A percentile compares a stretch with the other conserved stretches of the same genome.
These are phyloP conservation scores for Arabidopsis arenosa DNA, from an alignment of 345 rosid genomes.

Conservation along the genomic window DNA sequence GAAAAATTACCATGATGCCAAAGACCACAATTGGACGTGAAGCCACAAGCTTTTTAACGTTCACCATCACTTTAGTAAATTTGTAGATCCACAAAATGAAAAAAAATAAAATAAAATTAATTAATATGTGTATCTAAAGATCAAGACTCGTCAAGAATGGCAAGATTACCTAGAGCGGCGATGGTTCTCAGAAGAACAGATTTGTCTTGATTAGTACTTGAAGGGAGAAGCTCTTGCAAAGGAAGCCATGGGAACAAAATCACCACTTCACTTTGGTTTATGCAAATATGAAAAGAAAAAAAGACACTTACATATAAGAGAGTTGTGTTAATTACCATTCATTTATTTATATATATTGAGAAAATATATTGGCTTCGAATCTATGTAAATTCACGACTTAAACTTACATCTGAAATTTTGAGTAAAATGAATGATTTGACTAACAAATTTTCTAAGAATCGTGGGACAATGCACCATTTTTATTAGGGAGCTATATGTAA, in stretches of 20 bases:
- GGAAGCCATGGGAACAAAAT: constrained; percentile 30
- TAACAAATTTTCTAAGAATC: no score
- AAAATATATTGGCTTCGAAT: no score
- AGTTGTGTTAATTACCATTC: no score
- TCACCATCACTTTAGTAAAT: constrained; percentile 30
- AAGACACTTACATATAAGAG: no score
- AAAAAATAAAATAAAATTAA: neutral
- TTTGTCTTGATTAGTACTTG: constrained; percentile 74
- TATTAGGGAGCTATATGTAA: no score
- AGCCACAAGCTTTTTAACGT: constrained; percentile 12
- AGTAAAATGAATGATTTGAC: no score
- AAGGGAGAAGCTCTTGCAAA: constrained; percentile 64
- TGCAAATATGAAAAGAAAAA: no score
- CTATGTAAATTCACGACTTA: no score
- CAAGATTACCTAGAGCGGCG: neutral
- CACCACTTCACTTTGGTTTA: no score
- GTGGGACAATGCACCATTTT: no score
- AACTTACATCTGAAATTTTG: no score
- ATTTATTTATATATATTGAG: no score
- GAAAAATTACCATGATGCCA: constrained; percentile 2
- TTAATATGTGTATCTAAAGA: constrained; percentile 15
- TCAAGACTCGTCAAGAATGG: neutral
- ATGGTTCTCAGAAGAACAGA: neutral
- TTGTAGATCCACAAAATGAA: neutral
- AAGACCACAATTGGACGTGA: constrained; percentile 34